These are phyloP conservation scores for Ganoderma resinaceum DNA, from an alignment of 1,284 basidiomycete species.

Conservation along the genomic window DNA sequence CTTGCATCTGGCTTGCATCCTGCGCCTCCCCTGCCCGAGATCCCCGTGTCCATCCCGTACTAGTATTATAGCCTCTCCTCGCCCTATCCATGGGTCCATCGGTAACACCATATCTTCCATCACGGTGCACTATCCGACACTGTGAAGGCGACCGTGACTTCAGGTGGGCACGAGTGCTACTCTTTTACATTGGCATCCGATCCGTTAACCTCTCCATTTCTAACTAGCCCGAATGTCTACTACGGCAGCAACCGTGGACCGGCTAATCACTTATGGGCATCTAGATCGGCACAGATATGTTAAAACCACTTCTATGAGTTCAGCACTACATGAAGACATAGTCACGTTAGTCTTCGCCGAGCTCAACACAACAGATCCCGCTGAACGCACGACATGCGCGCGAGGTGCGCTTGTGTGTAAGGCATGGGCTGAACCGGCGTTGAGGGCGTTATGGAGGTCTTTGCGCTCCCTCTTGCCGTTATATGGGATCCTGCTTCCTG, in stretches of 20 bases:
- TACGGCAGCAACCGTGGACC: neutral
- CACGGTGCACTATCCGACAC: neutral
- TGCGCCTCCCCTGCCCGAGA: neutral
- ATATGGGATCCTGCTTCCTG: neutral
- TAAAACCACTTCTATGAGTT: neutral
- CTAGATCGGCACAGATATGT: neutral
- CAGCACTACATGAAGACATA: neutral
- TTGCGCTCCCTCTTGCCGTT: slow-evolving; percentile 3
- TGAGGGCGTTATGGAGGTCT: neutral
- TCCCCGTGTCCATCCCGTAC: neutral
- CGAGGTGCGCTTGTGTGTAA: neutral
- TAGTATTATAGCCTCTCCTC: neutral
- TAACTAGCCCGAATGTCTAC: neutral
- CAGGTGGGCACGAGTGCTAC: neutral
- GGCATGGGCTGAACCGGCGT: slow-evolving; percentile 1
- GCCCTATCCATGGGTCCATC: neutral
- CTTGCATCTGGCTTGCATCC: neutral
- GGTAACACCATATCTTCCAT: neutral
- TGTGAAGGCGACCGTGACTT: neutral
- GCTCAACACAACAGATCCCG: neutral
- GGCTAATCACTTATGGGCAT: neutral
- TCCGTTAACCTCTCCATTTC: neutral
- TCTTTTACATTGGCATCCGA: neutral
- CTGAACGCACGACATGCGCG: neutral
- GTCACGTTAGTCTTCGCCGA: neutral